A percentile compares a stretch with the other conserved stretches of the same genome.
These are phyloP conservation scores for Penicillium olsonii DNA, from an alignment of 2,329 filamentous ascomycete species.

Conservation along the genomic window DNA sequence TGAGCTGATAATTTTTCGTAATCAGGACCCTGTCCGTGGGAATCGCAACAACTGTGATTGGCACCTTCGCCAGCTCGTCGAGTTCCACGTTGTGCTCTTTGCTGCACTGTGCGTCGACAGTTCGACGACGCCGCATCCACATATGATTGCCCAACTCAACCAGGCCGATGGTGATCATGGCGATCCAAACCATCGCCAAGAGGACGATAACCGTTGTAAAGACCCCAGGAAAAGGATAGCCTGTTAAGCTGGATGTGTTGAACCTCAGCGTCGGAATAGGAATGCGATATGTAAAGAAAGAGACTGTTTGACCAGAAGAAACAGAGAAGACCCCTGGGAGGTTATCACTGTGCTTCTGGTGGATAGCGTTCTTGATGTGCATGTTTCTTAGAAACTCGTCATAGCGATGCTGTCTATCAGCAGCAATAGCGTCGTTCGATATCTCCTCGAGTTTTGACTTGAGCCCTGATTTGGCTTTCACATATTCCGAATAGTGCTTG, in stretches of 20 bases:
- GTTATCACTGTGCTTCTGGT: not conserved
- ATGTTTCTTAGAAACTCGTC: constrained; percentile 4
- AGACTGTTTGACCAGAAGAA: constrained; percentile 4
- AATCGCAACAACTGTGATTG: constrained; percentile 1
- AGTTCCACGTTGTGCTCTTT: not conserved
- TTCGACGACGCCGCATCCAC: constrained; percentile 9
- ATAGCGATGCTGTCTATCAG: constrained; percentile 2
- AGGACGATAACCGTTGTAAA: constrained; percentile 21
- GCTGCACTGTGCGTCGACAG: not conserved
- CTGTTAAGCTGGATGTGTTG: not conserved
- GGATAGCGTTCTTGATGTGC: not conserved
- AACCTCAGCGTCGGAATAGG: constrained; percentile 14
- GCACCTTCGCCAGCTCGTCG: constrained; percentile 7
- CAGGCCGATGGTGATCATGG: constrained; percentile 22
- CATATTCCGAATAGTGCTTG: not conserved
- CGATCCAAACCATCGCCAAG: constrained; percentile 25
- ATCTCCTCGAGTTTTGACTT: not conserved
- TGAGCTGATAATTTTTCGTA: not conserved
- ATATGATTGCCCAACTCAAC: constrained; percentile 22
- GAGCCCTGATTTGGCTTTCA: not conserved
- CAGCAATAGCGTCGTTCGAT: not conserved
- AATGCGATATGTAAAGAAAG: constrained; percentile 15
- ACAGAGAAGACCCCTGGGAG: not conserved
- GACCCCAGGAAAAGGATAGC: constrained; percentile 8
- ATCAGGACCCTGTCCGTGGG: not conserved